Evolutionary conservation across 768 basidiomycete genomes (phyloP).

Genomic region (Melanogaster broomeanus): DNA sequence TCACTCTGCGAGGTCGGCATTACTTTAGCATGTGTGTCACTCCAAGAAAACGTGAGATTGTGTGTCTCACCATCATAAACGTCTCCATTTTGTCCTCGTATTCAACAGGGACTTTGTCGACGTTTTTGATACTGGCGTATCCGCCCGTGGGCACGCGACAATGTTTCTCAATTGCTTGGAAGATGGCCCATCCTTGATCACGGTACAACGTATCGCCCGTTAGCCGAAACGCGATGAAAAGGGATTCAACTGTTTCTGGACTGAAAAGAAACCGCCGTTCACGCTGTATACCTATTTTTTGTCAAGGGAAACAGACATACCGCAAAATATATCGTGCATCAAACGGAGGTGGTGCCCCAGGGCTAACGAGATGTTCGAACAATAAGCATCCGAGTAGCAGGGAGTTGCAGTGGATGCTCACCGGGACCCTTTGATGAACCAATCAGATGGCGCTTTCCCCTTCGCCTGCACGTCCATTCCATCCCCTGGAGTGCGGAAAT

Average conservation of each 20-base stretch:
- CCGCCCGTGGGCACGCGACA: slow-evolving; percentile 79
- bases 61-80: slow-evolving; percentile 73
- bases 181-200: slow-evolving; percentile 85
- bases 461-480: slow-evolving; percentile 44
- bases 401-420: slow-evolving; percentile 29
- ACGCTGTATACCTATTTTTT: background rate
- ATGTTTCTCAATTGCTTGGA: slow-evolving; percentile 84
- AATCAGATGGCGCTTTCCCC: slow-evolving; percentile 52
- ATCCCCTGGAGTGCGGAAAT: slow-evolving; percentile 72
- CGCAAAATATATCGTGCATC: slow-evolving; percentile 94
- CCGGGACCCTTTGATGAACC: slow-evolving; percentile 90
- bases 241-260: slow-evolving; percentile 93
- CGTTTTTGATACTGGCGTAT: slow-evolving; percentile 82
- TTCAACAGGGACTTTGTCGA: slow-evolving; percentile 69
- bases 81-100: slow-evolving; percentile 95
- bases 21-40: background rate
- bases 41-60: background rate
- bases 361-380: slow-evolving; percentile 15
- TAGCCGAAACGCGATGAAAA: slow-evolving; percentile 89
- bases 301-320: slow-evolving; percentile 36
- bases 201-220: slow-evolving; percentile 85
- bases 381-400: background rate
- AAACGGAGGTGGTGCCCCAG: slow-evolving; percentile 44
- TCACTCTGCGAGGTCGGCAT: slow-evolving; percentile 58
- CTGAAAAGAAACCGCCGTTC: slow-evolving; percentile 36